Evolutionary conservation across 768 basidiomycete species (phyloP).

Genomic region (Plicaturopsis crispa): DNA sequence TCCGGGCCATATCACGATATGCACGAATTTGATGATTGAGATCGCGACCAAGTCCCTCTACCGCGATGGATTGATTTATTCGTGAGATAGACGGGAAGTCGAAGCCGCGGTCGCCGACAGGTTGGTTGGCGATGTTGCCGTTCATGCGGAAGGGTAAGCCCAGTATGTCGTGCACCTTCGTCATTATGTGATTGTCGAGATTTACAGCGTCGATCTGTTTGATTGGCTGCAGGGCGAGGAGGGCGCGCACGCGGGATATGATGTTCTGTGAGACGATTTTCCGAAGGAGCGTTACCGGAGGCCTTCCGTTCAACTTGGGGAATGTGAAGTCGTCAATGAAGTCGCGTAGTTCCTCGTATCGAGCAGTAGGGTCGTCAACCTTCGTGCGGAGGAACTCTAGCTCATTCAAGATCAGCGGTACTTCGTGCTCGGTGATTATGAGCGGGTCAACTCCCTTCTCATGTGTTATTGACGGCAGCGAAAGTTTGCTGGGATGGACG

Average conservation of each 20-base stretch:
- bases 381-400: slow-evolving; percentile 14
- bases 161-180: slow-evolving; percentile 10
- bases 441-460: slow-evolving; percentile 5
- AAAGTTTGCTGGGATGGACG: not conserved
- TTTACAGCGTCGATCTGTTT: slow-evolving; percentile 6
- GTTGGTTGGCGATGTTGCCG: slow-evolving; percentile 5
- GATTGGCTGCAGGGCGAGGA: slow-evolving; percentile 18
- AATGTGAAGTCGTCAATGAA: slow-evolving; percentile 16
- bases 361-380: slow-evolving; percentile 12
- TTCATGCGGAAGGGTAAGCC: slow-evolving; percentile 16
- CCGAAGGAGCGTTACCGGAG: slow-evolving; percentile 13
- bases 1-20: slow-evolving; percentile 7
- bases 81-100: slow-evolving; percentile 14
- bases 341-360: slow-evolving; percentile 7
- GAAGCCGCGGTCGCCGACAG: slow-evolving; percentile 11
- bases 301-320: slow-evolving; percentile 8
- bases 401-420: slow-evolving; percentile 10
- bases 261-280: slow-evolving; percentile 16
- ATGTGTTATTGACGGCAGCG: slow-evolving; percentile 1
- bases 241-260: slow-evolving; percentile 9
- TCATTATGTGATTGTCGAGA: slow-evolving; percentile 10
- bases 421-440: slow-evolving; percentile 6
- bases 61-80: slow-evolving; percentile 11
- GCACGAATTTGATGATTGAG: slow-evolving; percentile 16
- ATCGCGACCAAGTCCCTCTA: slow-evolving; percentile 14